phyloP scores from a whole-genome alignment of 495 filamentous ascomycete species.

The Coniosporium apollinis region DNA sequence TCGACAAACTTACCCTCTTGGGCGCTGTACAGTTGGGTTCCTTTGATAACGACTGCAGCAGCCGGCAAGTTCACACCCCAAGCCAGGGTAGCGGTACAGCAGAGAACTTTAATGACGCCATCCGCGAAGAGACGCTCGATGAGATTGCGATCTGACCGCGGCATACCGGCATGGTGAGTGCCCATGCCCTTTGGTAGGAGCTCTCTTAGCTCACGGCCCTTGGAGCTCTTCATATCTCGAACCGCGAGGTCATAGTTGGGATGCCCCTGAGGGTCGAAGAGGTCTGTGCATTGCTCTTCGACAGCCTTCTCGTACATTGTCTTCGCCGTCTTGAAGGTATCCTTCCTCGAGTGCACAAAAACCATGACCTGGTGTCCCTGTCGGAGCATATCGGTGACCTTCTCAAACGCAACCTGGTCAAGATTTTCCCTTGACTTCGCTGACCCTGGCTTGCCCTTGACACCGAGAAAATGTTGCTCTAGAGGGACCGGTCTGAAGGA shows the following conservation, averaged over 20 bases:
- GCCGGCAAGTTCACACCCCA: conserved; percentile 99
- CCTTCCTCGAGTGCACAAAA: conserved; percentile 92
- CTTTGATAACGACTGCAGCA: conserved; percentile 94
- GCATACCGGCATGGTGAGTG: conserved; percentile 92
- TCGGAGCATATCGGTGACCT: conserved; percentile 85
- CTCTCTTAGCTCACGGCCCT: conserved; percentile 71
- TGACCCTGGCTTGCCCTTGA: conserved; percentile 74
- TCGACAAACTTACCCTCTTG: conserved; percentile 95
- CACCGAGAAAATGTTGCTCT: conserved; percentile 93
- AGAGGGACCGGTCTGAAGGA: conserved; percentile 93
- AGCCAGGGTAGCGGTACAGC: conserved; percentile 93
- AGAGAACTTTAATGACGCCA: conserved; percentile 84
- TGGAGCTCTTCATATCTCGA: conserved; percentile 66
- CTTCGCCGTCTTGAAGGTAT: conserved; percentile 76
- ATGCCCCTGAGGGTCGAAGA: conserved; percentile 65
- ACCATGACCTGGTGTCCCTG: conserved; percentile 93
- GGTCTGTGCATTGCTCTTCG: conserved; percentile 55
- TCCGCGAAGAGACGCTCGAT: conserved; percentile 81
- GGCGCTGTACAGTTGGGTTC: conserved; percentile 89
- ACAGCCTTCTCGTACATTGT: conserved; percentile 72
- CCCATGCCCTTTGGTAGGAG: conserved; percentile 80
- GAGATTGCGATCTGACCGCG: conserved; percentile 78
- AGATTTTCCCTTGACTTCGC: conserved; percentile 74
- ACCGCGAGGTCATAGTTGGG: conserved; percentile 54
- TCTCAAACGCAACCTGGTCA: conserved; percentile 73